Base-by-base conservation (phyloP, 208 protist genomes). In the Balamuthia mandrillaris region DNA sequence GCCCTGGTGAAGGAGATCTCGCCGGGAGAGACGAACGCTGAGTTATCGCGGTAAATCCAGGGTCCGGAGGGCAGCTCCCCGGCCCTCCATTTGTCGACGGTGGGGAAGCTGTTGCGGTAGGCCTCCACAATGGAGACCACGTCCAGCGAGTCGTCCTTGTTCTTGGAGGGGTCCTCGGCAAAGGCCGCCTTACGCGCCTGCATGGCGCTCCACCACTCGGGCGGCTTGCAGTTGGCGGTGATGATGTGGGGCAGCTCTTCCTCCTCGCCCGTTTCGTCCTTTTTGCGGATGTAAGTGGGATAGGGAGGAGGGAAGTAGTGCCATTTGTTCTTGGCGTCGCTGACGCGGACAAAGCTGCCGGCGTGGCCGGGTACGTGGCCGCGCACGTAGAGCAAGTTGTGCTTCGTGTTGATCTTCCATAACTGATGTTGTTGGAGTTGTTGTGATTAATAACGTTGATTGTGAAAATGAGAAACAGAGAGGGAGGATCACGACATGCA, bases 361-460 rank as follows among this genome's bases (percentile, higher is more conserved):
- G 61, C 35, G 2, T 31, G 35, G 12, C 88, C 88, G 3, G 88
- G 88, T 18, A 90, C 70, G 27, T 31, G 33, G 7, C 88, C 88
- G 31, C 68, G 72, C n/a, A 91, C 41, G 24, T 83, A 88, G 24
- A 91, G 33, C 6, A 90, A 42, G 61, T 89, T 90, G 44, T 68
- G 31, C 33, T 58, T 42, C 24, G 66, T 77, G 56, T 91, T 87
- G 2, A 91, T 89, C 44, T 78, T 27, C 54, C 33, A 65, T 39
- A 82, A 9, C 75, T 82, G 77, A 49, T 49, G 18, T 54, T 86
- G 27, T n/a, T 24, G 16, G 33, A 84, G 29, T 1, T 2, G 21
- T n/a, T n/a, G n/a, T n/a, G n/a, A n/a, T n/a, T n/a, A n/a, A n/a
- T n/a, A n/a, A n/a, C n/a, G n/a, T n/a, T n/a, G n/a, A n/a, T n/a